Evolutionary conservation across 1,139 yeast species (phyloP), one percentile per base, ranked within the genome.

Genomic region (Geotrichum cucujoidarum): DNA sequence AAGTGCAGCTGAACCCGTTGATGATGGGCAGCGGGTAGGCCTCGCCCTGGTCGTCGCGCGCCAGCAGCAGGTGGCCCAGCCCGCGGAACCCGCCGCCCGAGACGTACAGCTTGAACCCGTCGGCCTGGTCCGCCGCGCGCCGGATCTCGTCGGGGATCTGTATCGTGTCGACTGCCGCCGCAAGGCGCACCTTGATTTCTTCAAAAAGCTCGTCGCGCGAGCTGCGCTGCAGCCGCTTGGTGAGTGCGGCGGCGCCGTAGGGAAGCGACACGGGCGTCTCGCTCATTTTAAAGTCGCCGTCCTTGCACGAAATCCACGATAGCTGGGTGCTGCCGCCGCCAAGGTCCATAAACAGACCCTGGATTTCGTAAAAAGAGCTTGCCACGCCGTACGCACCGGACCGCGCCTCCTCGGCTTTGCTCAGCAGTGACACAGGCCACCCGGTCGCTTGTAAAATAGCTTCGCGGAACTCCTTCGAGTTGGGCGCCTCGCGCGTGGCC

Each of bases 11-110:
- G 56, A 75, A 79, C 7, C 87, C 87, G 57, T 80, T 80, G 44
- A 81, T 78, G 43, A 80, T 77, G 0, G 85, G 80, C 16, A 66
- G 45, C 3, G 69, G 69, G 50, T 65, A 66, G 52, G 77, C 77
- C 22, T 77, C 75, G 4, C 81, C 80, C 50, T 77, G 75, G n/a
- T 70, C 71, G 55, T 75, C 76, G 21, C 55, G 51, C 1, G 81
- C 72, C 43, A 81, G 66, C 7, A 80, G 57, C 33, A 79, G 62
- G 61, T 78, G 80, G 0, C 85, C 86, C 48, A 81, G 67, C 2
- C 83, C 84, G 55, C 87, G 69, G 45, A 80, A 68, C 0, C 86
- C 87, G 46, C 86, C 86, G 38, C 87, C 87, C 54, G 83, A 78
- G 4, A 81, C 76, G 59, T 76, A 80, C 34, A 81, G 58, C 54